These are phyloP conservation scores for Crepidotus variabilis DNA, from an alignment of 768 basidiomycete species.

Conservation along the genomic window DNA sequence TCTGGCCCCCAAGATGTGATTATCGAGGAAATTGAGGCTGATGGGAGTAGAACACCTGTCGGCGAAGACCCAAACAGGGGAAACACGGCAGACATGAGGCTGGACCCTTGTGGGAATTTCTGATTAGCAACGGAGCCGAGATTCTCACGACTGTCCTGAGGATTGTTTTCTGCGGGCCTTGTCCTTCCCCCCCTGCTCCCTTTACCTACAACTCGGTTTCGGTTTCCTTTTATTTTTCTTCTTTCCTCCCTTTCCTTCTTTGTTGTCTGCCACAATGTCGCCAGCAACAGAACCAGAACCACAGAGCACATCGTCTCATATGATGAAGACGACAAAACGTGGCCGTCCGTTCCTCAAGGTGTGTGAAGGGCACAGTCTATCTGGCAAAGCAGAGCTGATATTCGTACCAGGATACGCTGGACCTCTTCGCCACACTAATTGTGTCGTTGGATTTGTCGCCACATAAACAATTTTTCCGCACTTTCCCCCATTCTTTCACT, in stretches of 20 bases:
- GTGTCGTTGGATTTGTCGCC: slow-evolving; percentile 86
- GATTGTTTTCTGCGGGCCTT: slow-evolving; percentile 24
- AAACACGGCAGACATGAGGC: slow-evolving; percentile 28
- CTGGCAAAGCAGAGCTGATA: slow-evolving; percentile 7
- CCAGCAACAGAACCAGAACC: slow-evolving; percentile 38
- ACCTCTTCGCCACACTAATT: slow-evolving; percentile 95
- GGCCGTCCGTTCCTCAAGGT: slow-evolving; percentile 94
- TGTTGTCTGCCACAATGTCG: slow-evolving; percentile 31
- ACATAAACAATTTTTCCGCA: slow-evolving; percentile 95
- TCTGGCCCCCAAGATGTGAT: neutral
- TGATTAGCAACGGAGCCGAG: slow-evolving; percentile 39
- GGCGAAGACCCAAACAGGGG: slow-evolving; percentile 16
- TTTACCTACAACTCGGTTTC: slow-evolving; percentile 36
- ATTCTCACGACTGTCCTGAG: slow-evolving; percentile 31
- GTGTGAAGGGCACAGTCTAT: slow-evolving; percentile 11
- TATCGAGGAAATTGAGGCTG: too few relatives aligned
- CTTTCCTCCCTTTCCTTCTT: slow-evolving; percentile 28
- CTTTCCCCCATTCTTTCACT: slow-evolving; percentile 91
- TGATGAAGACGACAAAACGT: slow-evolving; percentile 99
- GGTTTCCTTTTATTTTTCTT: slow-evolving; percentile 53
- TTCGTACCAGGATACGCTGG: slow-evolving; percentile 81
- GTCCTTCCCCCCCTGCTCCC: slow-evolving; percentile 19
- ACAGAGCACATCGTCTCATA: slow-evolving; percentile 74
- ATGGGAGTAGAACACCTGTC: neutral
- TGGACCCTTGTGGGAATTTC: slow-evolving; percentile 37